Conservation (phyloP, 129 eudicot genomes). For the Calendula officinalis region DNA sequence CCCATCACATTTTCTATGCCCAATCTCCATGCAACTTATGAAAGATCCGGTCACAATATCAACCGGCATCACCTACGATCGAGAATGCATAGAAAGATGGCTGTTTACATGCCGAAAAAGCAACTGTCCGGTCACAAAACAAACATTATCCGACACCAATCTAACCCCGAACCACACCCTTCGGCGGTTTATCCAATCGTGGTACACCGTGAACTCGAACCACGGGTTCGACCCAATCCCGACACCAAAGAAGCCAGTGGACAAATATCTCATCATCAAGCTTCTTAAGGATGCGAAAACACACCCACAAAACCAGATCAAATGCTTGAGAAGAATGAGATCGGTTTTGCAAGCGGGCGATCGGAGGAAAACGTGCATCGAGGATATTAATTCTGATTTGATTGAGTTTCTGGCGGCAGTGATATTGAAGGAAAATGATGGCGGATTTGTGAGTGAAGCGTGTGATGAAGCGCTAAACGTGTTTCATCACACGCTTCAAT, state of each 20-base stretch:
- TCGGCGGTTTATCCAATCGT: slow-evolving; percentile 74
- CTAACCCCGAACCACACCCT: slow-evolving; percentile 88
- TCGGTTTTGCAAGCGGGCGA: slow-evolving; percentile 39
- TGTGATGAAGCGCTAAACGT: slow-evolving; percentile 48
- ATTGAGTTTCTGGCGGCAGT: slow-evolving; percentile 41
- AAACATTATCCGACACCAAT: slow-evolving; percentile 32
- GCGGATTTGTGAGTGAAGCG: slow-evolving; percentile 1
- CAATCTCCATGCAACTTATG: slow-evolving; percentile 91
- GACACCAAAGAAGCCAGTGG: slow-evolving; percentile 44
- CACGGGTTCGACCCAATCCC: slow-evolving; percentile 49
- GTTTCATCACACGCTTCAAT: slow-evolving; percentile 36
- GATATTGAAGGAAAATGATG: slow-evolving; percentile 10
- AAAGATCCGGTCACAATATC: slow-evolving; percentile 78
- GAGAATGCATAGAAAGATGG: slow-evolving; percentile 74
- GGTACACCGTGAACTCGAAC: slow-evolving; percentile 61
- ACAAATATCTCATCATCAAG: slow-evolving; percentile 40
- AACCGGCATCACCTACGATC: slow-evolving; percentile 84
- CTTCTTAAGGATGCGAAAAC: slow-evolving; percentile 50
- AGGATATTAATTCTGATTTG: slow-evolving; percentile 28
- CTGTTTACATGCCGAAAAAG: slow-evolving; percentile 43
- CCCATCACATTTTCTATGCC: slow-evolving; percentile 76
- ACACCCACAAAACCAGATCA: slow-evolving; percentile 27
- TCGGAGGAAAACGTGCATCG: slow-evolving; percentile 30
- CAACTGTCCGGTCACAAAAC: slow-evolving; percentile 79
- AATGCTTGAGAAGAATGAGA: slow-evolving; percentile 40